Percentiles rank a stretch among this genome's conserved stretches.
Evolutionary conservation across 2,329 filamentous ascomycete species (phyloP).

Genomic region (Cladosporium sp.): DNA sequence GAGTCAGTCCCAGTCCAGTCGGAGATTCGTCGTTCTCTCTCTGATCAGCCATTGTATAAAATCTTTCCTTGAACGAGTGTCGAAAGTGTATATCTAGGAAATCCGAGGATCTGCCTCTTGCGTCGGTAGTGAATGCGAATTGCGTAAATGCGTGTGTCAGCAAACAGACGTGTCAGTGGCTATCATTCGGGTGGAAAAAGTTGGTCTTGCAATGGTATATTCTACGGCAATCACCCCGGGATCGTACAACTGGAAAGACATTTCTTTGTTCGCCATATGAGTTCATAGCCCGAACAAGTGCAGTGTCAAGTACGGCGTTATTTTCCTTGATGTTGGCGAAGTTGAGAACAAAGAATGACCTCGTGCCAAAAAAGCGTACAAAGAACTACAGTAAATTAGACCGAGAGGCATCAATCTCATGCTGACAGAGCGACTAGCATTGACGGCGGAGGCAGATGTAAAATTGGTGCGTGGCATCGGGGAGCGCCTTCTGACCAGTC

Average conservation of each 20-base stretch:
- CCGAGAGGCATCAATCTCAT: not conserved
- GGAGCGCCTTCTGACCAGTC: not conserved
- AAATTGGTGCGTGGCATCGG: not conserved
- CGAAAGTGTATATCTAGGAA: not conserved
- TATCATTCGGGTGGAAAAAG: not conserved
- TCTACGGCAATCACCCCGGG: not conserved
- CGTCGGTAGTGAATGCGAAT: not conserved
- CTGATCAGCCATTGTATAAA: conserved; percentile 10
- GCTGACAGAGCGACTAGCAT: not conserved
- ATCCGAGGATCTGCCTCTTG: conserved; percentile 17
- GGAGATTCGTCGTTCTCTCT: not conserved
- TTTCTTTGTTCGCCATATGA: conserved; percentile 15
- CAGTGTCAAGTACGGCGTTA: not conserved
- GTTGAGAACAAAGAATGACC: not conserved
- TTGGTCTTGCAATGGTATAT: not conserved
- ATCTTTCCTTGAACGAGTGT: not conserved
- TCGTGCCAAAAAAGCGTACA: not conserved
- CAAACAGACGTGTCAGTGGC: conserved; percentile 10
- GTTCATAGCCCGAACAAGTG: not conserved
- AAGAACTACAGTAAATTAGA: not conserved
- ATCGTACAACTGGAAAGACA: not conserved
- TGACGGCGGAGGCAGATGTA: not conserved
- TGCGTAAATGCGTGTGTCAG: not conserved
- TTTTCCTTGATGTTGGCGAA: not conserved
- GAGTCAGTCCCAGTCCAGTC: not conserved